Conservation (phyloP, 176 grass and related monocot genomes). For the Musa acuminata region DNA sequence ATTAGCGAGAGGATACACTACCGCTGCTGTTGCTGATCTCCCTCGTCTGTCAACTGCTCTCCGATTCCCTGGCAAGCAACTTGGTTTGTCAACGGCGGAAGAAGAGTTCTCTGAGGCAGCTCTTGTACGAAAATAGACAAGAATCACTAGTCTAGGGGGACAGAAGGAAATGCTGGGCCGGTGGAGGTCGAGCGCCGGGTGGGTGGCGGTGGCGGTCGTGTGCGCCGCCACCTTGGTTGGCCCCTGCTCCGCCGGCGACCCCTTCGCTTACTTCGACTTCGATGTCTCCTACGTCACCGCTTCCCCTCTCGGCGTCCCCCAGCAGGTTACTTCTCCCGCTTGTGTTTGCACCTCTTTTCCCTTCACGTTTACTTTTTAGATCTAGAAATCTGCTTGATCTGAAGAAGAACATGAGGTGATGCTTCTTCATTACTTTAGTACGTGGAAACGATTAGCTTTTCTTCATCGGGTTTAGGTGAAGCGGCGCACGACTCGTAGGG, state of each 20-base stretch:
- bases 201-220: not conserved
- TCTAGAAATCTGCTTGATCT: not conserved
- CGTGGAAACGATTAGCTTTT: too few species aligned
- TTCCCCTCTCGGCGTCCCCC: constrained; percentile 55
- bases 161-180: not conserved
- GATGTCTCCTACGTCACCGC: constrained; percentile 70
- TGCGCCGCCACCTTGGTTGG: not conserved
- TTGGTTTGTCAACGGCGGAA: not conserved
- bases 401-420: too few species aligned
- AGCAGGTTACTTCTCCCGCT: constrained; percentile 28
- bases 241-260: not conserved
- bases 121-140: too few species aligned
- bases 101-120: not conserved
- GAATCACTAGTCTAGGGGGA: too few species aligned
- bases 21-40: too few species aligned
- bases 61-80: too few species aligned
- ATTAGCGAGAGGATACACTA: too few species aligned
- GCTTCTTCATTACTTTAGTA: too few species aligned
- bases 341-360: not conserved
- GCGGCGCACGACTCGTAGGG: too few species aligned
- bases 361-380: not conserved
- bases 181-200: not conserved
- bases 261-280: constrained; percentile 34
- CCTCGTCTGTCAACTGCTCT: too few species aligned
- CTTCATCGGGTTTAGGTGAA: too few species aligned